Evolutionary conservation across 2,329 filamentous ascomycete genomes (phyloP).

Genomic region (Monosporascus sp.): DNA sequence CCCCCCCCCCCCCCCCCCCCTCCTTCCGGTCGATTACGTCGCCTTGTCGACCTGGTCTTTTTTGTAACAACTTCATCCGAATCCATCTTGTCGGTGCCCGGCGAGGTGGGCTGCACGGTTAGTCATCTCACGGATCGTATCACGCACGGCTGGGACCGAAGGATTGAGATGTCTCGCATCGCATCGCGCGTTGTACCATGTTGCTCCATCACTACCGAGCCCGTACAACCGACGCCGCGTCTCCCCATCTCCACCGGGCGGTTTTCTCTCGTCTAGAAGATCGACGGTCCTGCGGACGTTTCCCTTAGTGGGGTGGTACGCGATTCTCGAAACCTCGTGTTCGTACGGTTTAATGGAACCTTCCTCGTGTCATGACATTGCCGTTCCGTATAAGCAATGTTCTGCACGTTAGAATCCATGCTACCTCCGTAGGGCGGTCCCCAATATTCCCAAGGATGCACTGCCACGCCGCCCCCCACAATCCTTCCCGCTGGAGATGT

Average conservation of each 20-base stretch:
- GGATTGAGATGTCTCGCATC: neutral
- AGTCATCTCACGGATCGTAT: neutral
- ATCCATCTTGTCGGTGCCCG: neutral
- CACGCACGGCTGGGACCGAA: neutral
- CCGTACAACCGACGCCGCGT: neutral
- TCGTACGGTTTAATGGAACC: no score
- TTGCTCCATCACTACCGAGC: neutral
- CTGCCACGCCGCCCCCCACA: neutral
- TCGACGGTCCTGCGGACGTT: no score
- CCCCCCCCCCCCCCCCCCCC: no score
- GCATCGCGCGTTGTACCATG: neutral
- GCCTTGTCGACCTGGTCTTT: no score
- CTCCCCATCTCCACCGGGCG: neutral
- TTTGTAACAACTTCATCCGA: neutral
- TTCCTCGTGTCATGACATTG: neutral
- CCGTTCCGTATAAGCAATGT: neutral
- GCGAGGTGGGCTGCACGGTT: neutral
- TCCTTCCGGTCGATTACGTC: no score
- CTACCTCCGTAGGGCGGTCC: neutral
- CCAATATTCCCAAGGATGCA: neutral
- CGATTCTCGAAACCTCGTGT: no score
- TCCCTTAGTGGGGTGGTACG: no score
- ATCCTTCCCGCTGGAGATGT: neutral
- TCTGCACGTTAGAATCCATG: neutral
- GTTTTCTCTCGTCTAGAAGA: no score